phyloP scores from a whole-genome alignment of 2,329 filamentous ascomycete species.

The Paecilomyces variotii region DNA sequence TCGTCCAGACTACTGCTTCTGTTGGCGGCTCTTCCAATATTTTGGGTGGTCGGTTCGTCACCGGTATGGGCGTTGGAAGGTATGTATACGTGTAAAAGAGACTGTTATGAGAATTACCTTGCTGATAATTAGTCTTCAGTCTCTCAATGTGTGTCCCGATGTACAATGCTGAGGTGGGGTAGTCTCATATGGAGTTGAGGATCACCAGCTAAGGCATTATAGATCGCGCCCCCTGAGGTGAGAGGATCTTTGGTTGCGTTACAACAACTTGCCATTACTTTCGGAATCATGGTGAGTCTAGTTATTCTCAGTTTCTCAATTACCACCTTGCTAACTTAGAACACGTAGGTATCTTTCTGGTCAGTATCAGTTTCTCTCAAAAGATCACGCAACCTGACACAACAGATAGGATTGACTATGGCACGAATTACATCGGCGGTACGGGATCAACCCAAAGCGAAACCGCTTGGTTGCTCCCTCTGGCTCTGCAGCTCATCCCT shows the following conservation, averaged over 20 bases:
- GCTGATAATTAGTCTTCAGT: slow-evolving; percentile 1
- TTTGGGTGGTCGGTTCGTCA: slow-evolving; percentile 62
- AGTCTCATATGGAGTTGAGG: slow-evolving; percentile 59
- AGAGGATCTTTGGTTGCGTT: slow-evolving; percentile 58
- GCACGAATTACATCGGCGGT: slow-evolving; percentile 55
- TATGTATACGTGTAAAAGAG: slow-evolving; percentile 6
- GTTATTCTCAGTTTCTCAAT: neutral
- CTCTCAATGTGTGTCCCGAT: slow-evolving; percentile 36
- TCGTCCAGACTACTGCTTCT: slow-evolving; percentile 56
- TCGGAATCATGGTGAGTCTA: slow-evolving; percentile 53
- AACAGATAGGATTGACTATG: slow-evolving; percentile 24
- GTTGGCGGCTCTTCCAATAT: slow-evolving; percentile 51
- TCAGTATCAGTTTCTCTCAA: slow-evolving; percentile 15
- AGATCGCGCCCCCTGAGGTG: slow-evolving; percentile 55
- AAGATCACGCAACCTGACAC: slow-evolving; percentile 2
- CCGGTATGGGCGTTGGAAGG: slow-evolving; percentile 48
- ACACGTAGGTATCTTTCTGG: slow-evolving; percentile 14
- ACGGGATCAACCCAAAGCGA: slow-evolving; percentile 53
- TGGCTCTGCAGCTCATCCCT: slow-evolving; percentile 50
- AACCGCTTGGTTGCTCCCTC: slow-evolving; percentile 40
- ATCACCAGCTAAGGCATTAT: slow-evolving; percentile 38
- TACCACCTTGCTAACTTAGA: slow-evolving; percentile 35
- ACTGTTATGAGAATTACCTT: slow-evolving; percentile 4
- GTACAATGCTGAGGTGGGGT: slow-evolving; percentile 44
- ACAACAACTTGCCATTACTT: slow-evolving; percentile 56